Evolutionary conservation across 176 grass and related monocot species (phyloP), one percentile per base, ranked within the genome.

Genomic region (Saccharum spontaneum): DNA sequence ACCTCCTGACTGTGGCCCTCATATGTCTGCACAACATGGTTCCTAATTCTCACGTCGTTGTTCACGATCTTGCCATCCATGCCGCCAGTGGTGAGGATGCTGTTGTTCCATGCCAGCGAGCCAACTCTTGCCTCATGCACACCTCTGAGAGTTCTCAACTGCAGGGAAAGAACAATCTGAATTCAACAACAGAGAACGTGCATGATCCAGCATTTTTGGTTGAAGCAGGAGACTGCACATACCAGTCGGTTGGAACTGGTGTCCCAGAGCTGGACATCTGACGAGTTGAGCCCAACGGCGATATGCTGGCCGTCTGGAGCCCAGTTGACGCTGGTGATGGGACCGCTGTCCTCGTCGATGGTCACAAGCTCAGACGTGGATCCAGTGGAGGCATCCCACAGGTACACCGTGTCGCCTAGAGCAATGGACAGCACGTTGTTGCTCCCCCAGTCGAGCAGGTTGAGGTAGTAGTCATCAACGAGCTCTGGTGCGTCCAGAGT

Each of bases 391-490:
- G 87, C 82, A 60, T 89, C 69, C 87, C 82, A 89, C 36, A 85
- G 39, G 60, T 85, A 85, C 17, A 89, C 71, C 0, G 87, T 85
- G 50, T 85, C 79, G 3, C 87, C 70, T 13, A 89, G 70, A 18
- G 82, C 87, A 28, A 89, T 89, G 48, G 77, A 85, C 49, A 89
- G 45, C 23, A 89, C 15, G 18, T 85, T 85, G 63, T 41, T 81
- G 71, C 62, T 85, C 67, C 88, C 87, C 88, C 82, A 89, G n/a
- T 89, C 88, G 6, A 89, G 62, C 3, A 89, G 83, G 79, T 89
- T 89, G 70, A 89, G 50, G 40, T 85, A 82, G 78, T 89, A 85
- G 82, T 89, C 82, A 1, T 89, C 83, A 8, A 85, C 64, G 7
- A 85, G 83, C 15, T 85, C 88, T 5, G 71, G 88, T 10, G 82